Evolutionary conservation across 305 asterid species (phyloP).

Genomic region (Fraxinus baroniana): DNA sequence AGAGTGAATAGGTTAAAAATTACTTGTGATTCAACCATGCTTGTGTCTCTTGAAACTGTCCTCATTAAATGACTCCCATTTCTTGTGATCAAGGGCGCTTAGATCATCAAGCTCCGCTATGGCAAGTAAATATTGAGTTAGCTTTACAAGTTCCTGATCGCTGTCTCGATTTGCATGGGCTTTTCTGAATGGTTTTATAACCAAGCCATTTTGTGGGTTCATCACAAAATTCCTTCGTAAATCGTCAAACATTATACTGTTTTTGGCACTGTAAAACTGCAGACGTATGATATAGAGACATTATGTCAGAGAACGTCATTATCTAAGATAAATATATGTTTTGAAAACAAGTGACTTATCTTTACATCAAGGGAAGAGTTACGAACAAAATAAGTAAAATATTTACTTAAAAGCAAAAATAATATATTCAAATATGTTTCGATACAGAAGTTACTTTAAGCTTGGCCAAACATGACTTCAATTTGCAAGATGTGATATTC

Average conservation of each 20-base stretch:
- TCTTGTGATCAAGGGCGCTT: slow-evolving; percentile 69
- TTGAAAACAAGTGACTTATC: too few species aligned
- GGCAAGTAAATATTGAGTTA: slow-evolving; percentile 79
- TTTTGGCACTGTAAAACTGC: slow-evolving; percentile 73
- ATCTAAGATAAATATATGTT: neutral
- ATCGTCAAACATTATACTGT: slow-evolving; percentile 95
- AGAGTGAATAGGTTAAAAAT: neutral
- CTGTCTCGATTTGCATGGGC: slow-evolving; percentile 73
- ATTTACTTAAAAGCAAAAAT: neutral
- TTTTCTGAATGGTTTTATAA: slow-evolving; percentile 75
- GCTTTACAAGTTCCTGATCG: slow-evolving; percentile 85
- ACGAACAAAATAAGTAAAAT: neutral
- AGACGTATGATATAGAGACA: slow-evolving; percentile 12
- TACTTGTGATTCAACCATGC: slow-evolving; percentile 34
- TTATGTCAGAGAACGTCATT: slow-evolving; percentile 12
- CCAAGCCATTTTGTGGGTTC: slow-evolving; percentile 91
- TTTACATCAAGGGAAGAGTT: neutral
- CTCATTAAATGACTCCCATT: slow-evolving; percentile 72
- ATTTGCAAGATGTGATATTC: neutral
- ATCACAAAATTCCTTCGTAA: slow-evolving; percentile 84
- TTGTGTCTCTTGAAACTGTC: slow-evolving; percentile 70
- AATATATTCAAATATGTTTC: neutral
- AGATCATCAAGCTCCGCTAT: slow-evolving; percentile 81
- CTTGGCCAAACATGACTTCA: neutral
- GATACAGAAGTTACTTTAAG: neutral